phyloP scores from a whole-genome alignment of 768 basidiomycete genomes.

The Melanogaster broomeanus region DNA sequence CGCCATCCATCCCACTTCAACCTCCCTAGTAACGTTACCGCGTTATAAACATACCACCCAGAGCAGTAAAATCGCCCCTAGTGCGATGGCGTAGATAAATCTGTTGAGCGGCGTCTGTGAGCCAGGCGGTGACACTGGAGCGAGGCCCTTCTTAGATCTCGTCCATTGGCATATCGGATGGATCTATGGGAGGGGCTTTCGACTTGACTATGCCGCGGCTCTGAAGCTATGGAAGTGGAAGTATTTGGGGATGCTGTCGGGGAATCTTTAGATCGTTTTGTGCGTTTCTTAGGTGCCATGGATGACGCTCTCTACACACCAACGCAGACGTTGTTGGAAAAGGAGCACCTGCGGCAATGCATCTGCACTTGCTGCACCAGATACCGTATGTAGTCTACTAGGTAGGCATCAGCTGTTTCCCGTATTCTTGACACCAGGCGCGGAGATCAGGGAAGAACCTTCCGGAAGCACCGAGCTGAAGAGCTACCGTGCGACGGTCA shows the following conservation, averaged over 20 bases:
- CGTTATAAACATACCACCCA: slow-evolving; percentile 55
- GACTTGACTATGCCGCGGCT: not conserved
- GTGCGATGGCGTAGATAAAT: slow-evolving; percentile 51
- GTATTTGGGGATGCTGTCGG: slow-evolving; percentile 7
- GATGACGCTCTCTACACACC: too few relatives aligned
- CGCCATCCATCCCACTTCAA: slow-evolving; percentile 59
- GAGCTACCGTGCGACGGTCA: slow-evolving; percentile 15
- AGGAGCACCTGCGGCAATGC: too few relatives aligned
- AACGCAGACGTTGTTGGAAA: too few relatives aligned
- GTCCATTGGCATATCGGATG: not conserved
- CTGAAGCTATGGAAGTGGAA: slow-evolving; percentile 2
- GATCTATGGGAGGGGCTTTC: not conserved
- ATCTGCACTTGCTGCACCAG: not conserved
- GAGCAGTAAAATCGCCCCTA: slow-evolving; percentile 42
- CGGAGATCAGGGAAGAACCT: slow-evolving; percentile 27
- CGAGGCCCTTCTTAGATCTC: not conserved
- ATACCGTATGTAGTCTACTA: slow-evolving; percentile 10
- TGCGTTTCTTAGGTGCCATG: slow-evolving; percentile 23
- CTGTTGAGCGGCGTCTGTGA: slow-evolving; percentile 18
- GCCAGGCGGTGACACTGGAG: slow-evolving; percentile 4
- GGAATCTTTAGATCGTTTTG: slow-evolving; percentile 8
- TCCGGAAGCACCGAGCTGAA: slow-evolving; percentile 24
- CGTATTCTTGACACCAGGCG: slow-evolving; percentile 26
- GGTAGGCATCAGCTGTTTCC: slow-evolving; percentile 12
- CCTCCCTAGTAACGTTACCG: slow-evolving; percentile 46